Percentiles rank a stretch among this genome's conserved stretches.
Conservation (phyloP, 306 rosid genomes). For the Begonia fuchsioides region DNA sequence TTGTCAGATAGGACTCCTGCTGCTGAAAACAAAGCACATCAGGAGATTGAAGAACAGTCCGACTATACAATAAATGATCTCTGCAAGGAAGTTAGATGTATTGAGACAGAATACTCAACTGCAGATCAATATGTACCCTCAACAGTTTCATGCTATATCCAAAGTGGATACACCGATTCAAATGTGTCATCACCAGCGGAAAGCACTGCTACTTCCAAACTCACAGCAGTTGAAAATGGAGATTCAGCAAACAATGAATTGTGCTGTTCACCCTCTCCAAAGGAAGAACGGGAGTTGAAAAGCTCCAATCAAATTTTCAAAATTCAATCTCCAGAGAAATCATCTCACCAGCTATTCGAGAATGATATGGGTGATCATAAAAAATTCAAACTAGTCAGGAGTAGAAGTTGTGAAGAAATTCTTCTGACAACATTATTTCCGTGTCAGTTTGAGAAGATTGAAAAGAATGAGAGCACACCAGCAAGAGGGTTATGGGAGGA, state of each 20-base stretch:
- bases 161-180: conserved; percentile 28
- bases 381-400: conserved; percentile 30
- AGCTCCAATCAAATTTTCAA: conserved; percentile 20
- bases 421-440: conserved; percentile 26
- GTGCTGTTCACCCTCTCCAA: conserved; percentile 19
- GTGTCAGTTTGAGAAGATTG: conserved; percentile 22
- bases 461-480: conserved; percentile 39
- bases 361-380: conserved; percentile 18
- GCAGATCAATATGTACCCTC: conserved; percentile 21
- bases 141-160: conserved; percentile 26
- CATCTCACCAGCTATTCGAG: conserved; percentile 28
- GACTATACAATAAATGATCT: conserved; percentile 35
- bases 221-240: conserved; percentile 22
- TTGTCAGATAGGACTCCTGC: conserved; percentile 19
- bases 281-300: conserved; percentile 22
- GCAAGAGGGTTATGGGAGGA: conserved; percentile 37
- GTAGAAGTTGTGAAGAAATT: conserved; percentile 72
- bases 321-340: conserved; percentile 33
- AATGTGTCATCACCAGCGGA: conserved; percentile 34
- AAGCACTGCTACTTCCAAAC: conserved; percentile 24
- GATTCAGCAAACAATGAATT: conserved; percentile 18
- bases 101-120: conserved; percentile 41
- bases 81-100: conserved; percentile 75
- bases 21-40: conserved; percentile 19
- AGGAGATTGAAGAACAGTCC: conserved; percentile 32